phyloP scores from a whole-genome alignment of 257 asterid species.

The Rhazya stricta region DNA sequence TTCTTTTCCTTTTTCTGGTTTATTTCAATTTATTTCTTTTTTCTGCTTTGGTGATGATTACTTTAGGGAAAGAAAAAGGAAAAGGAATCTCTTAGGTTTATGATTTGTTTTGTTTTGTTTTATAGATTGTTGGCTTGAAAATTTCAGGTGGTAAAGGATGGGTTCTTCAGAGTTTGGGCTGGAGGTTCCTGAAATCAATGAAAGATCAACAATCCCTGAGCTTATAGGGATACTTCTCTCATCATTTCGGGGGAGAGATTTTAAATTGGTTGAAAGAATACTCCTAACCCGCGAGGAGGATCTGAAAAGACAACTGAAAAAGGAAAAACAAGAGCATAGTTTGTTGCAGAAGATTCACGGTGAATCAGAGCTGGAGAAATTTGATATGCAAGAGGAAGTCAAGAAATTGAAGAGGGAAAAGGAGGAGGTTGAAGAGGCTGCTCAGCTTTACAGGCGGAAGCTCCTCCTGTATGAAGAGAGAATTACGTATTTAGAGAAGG shows the following conservation, averaged over 20 bases:
- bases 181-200: not conserved
- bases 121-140: not conserved
- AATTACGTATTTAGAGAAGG: too few relatives aligned
- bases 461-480: too few relatives aligned
- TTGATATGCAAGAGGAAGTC: constrained; percentile 16
- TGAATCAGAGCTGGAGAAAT: constrained; percentile 11
- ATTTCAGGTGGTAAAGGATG: not conserved
- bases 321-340: constrained; percentile 18
- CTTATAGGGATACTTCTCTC: constrained; percentile 17
- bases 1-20: too few relatives aligned
- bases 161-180: not conserved
- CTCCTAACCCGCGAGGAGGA: constrained; percentile 27
- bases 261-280: constrained; percentile 21
- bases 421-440: constrained; percentile 1
- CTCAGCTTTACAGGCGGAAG: too few relatives aligned
- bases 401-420: constrained; percentile 1
- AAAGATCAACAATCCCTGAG: constrained; percentile 24
- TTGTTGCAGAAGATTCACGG: constrained; percentile 16
- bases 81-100: not conserved
- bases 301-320: constrained; percentile 21
- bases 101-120: not conserved
- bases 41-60: not conserved
- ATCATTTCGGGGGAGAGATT: constrained; percentile 26
- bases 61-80: not conserved
- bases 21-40: too few relatives aligned